Base-by-base conservation (phyloP, 371 early-diverging fungal genomes). In the Rhizopus delemar region DNA sequence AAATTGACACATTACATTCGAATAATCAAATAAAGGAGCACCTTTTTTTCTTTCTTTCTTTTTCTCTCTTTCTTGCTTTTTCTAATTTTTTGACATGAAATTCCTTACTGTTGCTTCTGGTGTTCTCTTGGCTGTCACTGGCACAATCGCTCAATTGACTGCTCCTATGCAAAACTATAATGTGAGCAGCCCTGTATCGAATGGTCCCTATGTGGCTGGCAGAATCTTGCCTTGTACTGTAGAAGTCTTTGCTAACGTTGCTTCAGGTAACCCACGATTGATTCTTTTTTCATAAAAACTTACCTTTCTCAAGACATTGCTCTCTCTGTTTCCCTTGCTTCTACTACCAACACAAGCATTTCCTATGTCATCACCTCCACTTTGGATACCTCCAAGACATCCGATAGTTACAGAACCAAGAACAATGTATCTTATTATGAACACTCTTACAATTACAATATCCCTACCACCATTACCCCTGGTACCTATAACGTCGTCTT, bases 401-500 rank as follows among this genome's bases (percentile, higher is more conserved):
- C 65, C n/a, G 65, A 60, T 8, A 70, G 66, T 15, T 60, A 57
- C 6, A 71, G 66, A 46, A 54, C 56, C 34, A 62, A 57, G 5
- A 67, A 68, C 8, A 76, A 79, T 51, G 31, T 59, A 7, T 76
- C 77, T 9, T 68, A 59, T 13, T 79, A 79, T 52, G 73, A 79
- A 34, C 76, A 79, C 51, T 71, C 73, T 8, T 50, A 68, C 53
- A 79, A 75, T 54, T 79, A 66, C 60, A 61, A 68, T 15, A 79
- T 79, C 51, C 76, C 80, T 28, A 54, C 53, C 13, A 73, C 64
- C 1, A 66, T 76, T 1, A 34, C 59, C 34, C 67, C 68, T 16
- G 80, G 80, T n/a, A 49, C 46, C 8, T 79, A 79, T 60, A 72
- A 79, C 34, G 80, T 79, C 31, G 55, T 73, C 15, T 75, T 79